phyloP scores from a whole-genome alignment of 371 early-diverging fungal genomes.

The Chytridium lagenaria region DNA sequence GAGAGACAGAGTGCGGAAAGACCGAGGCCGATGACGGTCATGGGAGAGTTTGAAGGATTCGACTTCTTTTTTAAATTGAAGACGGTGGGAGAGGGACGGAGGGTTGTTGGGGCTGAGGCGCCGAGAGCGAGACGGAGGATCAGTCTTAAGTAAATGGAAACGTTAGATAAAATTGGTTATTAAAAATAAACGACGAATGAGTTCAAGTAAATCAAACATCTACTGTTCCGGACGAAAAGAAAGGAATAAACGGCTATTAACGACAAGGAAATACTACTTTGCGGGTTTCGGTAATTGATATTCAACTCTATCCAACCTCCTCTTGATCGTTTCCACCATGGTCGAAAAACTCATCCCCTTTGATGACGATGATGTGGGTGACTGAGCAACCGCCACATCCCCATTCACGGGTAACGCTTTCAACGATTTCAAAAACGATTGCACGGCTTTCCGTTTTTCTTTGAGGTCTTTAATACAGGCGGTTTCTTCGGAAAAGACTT shows the following conservation, averaged over 20 bases:
- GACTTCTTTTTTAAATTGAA: constrained; percentile 57
- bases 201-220: neutral
- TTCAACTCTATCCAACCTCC: constrained; percentile 40
- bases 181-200: neutral
- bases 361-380: too few species aligned
- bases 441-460: constrained; percentile 22
- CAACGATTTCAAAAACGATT: constrained; percentile 16
- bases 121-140: constrained; percentile 53
- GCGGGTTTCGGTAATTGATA: constrained; percentile 42
- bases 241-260: too few species aligned
- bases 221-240: too few species aligned
- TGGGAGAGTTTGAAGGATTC: constrained; percentile 56
- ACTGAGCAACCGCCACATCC: neutral
- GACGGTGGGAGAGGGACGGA: constrained; percentile 42
- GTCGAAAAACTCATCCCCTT: too few species aligned
- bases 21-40: constrained; percentile 38
- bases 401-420: neutral
- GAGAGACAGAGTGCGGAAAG: constrained; percentile 39
- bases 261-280: constrained; percentile 36
- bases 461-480: constrained; percentile 42
- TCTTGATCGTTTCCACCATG: constrained; percentile 17
- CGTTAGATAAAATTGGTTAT: neutral
- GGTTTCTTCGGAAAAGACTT: constrained; percentile 41
- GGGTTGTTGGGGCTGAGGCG: constrained; percentile 42
- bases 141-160: constrained; percentile 26